Conservation (phyloP, 2,329 filamentous ascomycete genomes). For the Curvularia eragrostidis region DNA sequence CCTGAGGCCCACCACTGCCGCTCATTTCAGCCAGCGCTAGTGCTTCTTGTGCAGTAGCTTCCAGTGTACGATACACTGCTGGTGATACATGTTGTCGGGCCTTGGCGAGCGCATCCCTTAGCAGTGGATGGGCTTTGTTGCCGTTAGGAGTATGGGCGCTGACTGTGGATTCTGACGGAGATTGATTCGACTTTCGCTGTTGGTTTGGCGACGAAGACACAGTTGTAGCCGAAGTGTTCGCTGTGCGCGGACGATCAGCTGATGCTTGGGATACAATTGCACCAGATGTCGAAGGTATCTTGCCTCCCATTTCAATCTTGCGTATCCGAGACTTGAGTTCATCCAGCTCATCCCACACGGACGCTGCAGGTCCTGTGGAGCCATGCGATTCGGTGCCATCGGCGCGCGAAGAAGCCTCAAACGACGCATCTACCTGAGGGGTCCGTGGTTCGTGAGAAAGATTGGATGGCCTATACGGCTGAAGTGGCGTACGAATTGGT, state of each 20-base stretch:
- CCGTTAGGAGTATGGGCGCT: conserved; percentile 58
- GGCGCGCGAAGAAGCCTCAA: conserved; percentile 39
- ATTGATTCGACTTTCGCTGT: conserved; percentile 59
- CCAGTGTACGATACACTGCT: conserved; percentile 79
- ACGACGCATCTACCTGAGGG: conserved; percentile 34
- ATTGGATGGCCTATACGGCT: conserved; percentile 48
- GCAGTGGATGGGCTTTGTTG: conserved; percentile 73
- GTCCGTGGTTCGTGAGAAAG: conserved; percentile 38
- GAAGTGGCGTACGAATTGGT: conserved; percentile 39
- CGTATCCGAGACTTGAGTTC: conserved; percentile 93
- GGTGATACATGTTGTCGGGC: conserved; percentile 72
- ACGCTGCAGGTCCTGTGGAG: conserved; percentile 88
- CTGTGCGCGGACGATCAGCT: conserved; percentile 85
- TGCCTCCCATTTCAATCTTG: conserved; percentile 87
- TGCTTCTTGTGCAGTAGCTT: conserved; percentile 82
- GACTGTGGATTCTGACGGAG: conserved; percentile 51
- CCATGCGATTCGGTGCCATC: conserved; percentile 77
- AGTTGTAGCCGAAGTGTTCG: conserved; percentile 88
- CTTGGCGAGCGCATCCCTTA: conserved; percentile 82
- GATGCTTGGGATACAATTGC: conserved; percentile 70
- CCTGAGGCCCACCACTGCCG: conserved; percentile 71
- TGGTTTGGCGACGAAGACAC: conserved; percentile 89
- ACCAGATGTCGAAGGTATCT: conserved; percentile 80
- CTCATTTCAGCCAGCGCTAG: conserved; percentile 79
- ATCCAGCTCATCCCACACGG: conserved; percentile 96